Percentiles rank a stretch among this genome's conserved stretches.
Evolutionary conservation across 768 basidiomycete genomes (phyloP).

Genomic region (Steccherinum ochraceum): DNA sequence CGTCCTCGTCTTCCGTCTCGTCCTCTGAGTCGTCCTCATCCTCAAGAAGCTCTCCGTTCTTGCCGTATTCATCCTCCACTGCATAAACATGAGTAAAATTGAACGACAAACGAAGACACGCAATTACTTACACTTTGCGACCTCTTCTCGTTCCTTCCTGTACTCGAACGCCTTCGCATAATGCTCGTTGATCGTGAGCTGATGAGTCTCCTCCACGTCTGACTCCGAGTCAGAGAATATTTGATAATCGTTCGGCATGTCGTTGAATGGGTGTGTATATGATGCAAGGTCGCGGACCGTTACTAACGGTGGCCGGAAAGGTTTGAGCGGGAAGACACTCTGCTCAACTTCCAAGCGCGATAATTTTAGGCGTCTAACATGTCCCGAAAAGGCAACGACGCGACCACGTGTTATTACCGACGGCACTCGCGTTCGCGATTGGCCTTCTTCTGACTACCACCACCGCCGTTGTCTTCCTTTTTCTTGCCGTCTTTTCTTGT

Average conservation of each 20-base stretch:
- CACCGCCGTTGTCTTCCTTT: background rate
- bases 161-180: constrained; percentile 80
- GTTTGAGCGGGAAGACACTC: too few species aligned
- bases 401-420: background rate
- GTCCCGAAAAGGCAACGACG: background rate
- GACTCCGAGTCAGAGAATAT: constrained; percentile 23
- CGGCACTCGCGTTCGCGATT: too few species aligned
- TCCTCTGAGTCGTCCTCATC: constrained; percentile 65
- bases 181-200: constrained; percentile 65
- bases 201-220: constrained; percentile 36
- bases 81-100: too few species aligned
- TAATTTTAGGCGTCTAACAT: background rate
- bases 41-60: constrained; percentile 52
- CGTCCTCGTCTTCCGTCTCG: constrained; percentile 90
- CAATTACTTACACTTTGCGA: constrained; percentile 58
- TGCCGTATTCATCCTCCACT: constrained; percentile 90
- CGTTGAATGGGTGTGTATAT: background rate
- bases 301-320: too few species aligned
- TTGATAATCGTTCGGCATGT: background rate
- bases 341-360: too few species aligned
- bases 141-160: constrained; percentile 81
- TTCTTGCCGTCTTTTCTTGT: background rate
- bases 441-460: too few species aligned
- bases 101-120: background rate
- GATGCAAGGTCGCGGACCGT: background rate